Evolutionary conservation across 164 flowering plant genomes (phyloP).

Genomic region (Vitis riparia): DNA sequence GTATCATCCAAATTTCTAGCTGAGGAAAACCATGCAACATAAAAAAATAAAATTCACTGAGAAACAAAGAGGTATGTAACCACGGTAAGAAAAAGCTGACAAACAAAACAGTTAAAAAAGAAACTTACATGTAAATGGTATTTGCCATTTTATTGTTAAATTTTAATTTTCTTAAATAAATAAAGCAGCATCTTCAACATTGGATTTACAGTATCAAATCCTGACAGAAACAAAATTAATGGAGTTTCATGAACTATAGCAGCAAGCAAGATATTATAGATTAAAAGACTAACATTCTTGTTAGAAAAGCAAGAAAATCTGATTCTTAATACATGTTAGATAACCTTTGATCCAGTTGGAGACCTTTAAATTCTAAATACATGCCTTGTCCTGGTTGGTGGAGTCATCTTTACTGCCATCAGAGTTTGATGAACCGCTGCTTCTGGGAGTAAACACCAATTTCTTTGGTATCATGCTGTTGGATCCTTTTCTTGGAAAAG

Average conservation of each 20-base stretch:
- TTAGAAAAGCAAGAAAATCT: not conserved
- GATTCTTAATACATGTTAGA: not conserved
- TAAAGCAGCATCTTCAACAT: too few relatives aligned
- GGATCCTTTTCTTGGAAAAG: constrained; percentile 15
- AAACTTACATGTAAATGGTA: too few relatives aligned
- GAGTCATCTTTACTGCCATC: constrained; percentile 31
- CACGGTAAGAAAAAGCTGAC: too few relatives aligned
- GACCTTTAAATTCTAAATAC: constrained; percentile 8
- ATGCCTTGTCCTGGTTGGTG: constrained; percentile 50
- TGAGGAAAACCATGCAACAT: too few relatives aligned
- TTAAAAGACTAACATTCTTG: not conserved
- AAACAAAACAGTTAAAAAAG: too few relatives aligned
- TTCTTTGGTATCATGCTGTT: constrained; percentile 22
- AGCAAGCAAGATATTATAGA: not conserved
- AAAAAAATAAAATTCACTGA: too few relatives aligned
- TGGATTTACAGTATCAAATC: not conserved
- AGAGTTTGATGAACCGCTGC: constrained; percentile 48
- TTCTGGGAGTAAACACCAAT: constrained; percentile 29
- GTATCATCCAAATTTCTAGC: too few relatives aligned
- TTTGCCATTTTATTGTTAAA: too few relatives aligned
- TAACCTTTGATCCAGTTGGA: too few relatives aligned
- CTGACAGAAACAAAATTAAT: not conserved
- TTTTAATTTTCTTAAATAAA: too few relatives aligned
- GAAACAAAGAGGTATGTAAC: too few relatives aligned
- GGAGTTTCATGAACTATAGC: too few relatives aligned